These are phyloP conservation scores for Phytophthora idaei DNA, from an alignment of 352 stramenopile genomes.

Conservation along the genomic window DNA sequence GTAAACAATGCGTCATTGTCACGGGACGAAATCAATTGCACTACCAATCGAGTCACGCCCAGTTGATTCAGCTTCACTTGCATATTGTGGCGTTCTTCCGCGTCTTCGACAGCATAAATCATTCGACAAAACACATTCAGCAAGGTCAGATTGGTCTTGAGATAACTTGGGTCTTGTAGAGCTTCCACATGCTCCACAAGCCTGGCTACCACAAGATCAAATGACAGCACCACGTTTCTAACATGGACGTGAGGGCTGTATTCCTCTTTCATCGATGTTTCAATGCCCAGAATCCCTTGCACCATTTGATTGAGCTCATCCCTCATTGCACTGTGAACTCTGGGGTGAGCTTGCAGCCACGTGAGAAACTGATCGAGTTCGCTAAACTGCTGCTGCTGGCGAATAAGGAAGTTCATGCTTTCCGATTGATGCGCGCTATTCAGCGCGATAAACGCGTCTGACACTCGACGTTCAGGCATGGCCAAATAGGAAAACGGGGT, in stretches of 20 bases:
- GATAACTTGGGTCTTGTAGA: slow-evolving; percentile 58
- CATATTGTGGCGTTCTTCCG: slow-evolving; percentile 58
- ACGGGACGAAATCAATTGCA: slow-evolving; percentile 58
- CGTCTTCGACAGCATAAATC: slow-evolving; percentile 69
- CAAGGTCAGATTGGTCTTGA: slow-evolving; percentile 74
- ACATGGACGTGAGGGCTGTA: slow-evolving; percentile 47
- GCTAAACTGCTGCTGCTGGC: slow-evolving; percentile 42
- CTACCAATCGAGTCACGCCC: slow-evolving; percentile 65
- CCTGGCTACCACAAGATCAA: slow-evolving; percentile 69
- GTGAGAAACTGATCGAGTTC: slow-evolving; percentile 57
- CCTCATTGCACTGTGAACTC: slow-evolving; percentile 53
- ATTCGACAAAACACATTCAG: slow-evolving; percentile 77
- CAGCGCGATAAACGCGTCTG: background rate
- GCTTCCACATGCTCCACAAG: slow-evolving; percentile 65
- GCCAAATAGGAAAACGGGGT: slow-evolving; percentile 14
- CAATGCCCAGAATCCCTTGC: slow-evolving; percentile 60
- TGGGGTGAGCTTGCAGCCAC: slow-evolving; percentile 45
- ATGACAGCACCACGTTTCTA: slow-evolving; percentile 55
- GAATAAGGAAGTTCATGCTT: slow-evolving; percentile 7
- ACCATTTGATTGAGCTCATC: slow-evolving; percentile 82
- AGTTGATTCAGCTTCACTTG: slow-evolving; percentile 72
- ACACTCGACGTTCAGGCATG: slow-evolving; percentile 23
- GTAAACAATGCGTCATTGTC: slow-evolving; percentile 65
- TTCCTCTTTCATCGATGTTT: slow-evolving; percentile 53
- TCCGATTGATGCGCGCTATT: slow-evolving; percentile 11